Evolutionary conservation across 2,329 filamentous ascomycete genomes (phyloP), one percentile per base, ranked within the genome.

Genomic region (Microcyclospora tardicrescens): DNA sequence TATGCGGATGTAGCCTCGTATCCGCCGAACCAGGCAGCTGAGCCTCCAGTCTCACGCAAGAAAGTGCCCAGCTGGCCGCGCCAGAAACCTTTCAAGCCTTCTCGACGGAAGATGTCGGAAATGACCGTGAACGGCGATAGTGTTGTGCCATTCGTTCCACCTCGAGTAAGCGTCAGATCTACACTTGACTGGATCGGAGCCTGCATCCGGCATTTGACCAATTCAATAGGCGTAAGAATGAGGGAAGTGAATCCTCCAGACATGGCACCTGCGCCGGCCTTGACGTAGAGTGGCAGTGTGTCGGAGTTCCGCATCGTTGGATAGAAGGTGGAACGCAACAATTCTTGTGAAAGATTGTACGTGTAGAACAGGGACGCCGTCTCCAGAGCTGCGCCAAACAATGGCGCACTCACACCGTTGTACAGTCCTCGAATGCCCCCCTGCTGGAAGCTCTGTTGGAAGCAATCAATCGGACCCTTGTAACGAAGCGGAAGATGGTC

Each of bases 131-230:
- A 56, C 0, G 86, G 80, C 1, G 64, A 58, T 6, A 55, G 43
- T 1, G 56, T 49, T 3, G 16, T 38, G 14, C 42, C 30, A 4
- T 43, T 33, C 12, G 45, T 32, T 9, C 42, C 36, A 12, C 39
- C 34, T 27, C 40, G 39, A 4, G 44, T 35, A 10, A 54, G 43
- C 2, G 40, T 50, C 2, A 51, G 45, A 33, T 58, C 54, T 34
- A 53, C 33, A 11, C 48, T 39, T 2, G 53, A 51, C 35, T 64
- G 57, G 4, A 64, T 40, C 12, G 73, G 84, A 1, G 89, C 87
- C 61, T 98, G 91, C 65, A 98, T 93, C 63, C 91, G 93, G 73
- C 91, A 98, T 65, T 98, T 98, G 58, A 98, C 83, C 37, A 98
- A 75, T 64, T 98, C 91, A 49, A 98, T 85, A 0, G 91, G 91